A percentile compares a stretch with the other conserved stretches of the same genome.
These are phyloP conservation scores for Phaeophleospora eucalypticola DNA, from an alignment of 2,329 filamentous ascomycete genomes.

Conservation along the genomic window DNA sequence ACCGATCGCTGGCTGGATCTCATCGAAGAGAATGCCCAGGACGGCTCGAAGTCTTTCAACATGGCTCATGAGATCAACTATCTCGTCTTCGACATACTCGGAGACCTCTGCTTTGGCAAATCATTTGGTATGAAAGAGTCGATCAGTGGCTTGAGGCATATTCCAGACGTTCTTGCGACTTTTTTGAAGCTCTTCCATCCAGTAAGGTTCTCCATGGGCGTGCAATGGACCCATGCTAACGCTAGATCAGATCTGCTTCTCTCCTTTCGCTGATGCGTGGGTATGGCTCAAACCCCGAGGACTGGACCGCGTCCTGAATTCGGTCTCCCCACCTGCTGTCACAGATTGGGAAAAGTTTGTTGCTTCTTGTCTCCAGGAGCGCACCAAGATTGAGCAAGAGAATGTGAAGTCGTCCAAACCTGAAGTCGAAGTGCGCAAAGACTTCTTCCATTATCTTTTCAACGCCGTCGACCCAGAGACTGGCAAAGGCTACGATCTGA, in stretches of 20 bases:
- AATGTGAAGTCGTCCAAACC: constrained; percentile 5
- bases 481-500: constrained; percentile 16
- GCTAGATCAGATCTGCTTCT: too few relatives aligned
- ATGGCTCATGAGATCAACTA: constrained; percentile 42
- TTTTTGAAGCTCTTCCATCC: constrained; percentile 14
- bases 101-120: constrained; percentile 39
- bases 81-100: constrained; percentile 45
- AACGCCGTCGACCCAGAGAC: constrained; percentile 23
- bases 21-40: constrained; percentile 3
- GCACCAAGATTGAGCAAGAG: constrained; percentile 33
- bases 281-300: constrained; percentile 18
- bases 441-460: constrained; percentile 22
- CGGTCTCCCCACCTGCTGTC: constrained; percentile 37
- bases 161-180: constrained; percentile 13
- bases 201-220: not conserved
- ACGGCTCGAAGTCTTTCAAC: constrained; percentile 28
- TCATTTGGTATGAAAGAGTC: constrained; percentile 41
- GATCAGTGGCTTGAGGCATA: constrained; percentile 30
- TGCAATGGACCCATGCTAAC: constrained; percentile 3
- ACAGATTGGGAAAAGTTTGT: constrained; percentile 41
- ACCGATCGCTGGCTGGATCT: constrained; percentile 15
- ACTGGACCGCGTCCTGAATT: constrained; percentile 41
- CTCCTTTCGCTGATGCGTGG: constrained; percentile 16
- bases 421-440: constrained; percentile 7
- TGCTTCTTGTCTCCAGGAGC: constrained; percentile 38